phyloP scores from a whole-genome alignment of 345 rosid genomes.

The Schrenkiella parvula region DNA sequence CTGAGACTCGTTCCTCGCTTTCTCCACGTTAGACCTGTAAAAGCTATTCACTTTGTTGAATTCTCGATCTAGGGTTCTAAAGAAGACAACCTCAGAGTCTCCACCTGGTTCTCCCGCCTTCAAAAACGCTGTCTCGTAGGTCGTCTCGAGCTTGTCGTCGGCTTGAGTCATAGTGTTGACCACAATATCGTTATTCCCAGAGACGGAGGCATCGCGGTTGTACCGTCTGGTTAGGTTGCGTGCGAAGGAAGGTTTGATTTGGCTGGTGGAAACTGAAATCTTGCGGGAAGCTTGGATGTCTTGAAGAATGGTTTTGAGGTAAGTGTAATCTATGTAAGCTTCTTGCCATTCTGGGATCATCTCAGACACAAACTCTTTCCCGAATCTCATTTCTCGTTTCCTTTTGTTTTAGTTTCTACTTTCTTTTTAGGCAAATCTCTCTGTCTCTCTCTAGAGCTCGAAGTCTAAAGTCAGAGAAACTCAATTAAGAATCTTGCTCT shows the following conservation, averaged over 20 bases:
- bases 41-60: constrained; percentile 36
- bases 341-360: constrained; percentile 80
- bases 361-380: constrained; percentile 60
- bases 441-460: not conserved
- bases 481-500: constrained; percentile 4
- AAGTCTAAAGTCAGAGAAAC: not conserved
- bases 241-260: constrained; percentile 25
- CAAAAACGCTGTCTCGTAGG: constrained; percentile 28
- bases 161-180: constrained; percentile 21
- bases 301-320: constrained; percentile 52
- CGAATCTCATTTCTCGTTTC: constrained; percentile 58
- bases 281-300: constrained; percentile 35
- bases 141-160: not conserved
- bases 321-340: constrained; percentile 69
- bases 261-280: constrained; percentile 14
- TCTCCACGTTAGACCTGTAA: constrained; percentile 23
- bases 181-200: constrained; percentile 23
- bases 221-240: constrained; percentile 34
- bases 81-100: constrained; percentile 37
- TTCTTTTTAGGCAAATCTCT: not conserved
- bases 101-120: constrained; percentile 35
- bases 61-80: constrained; percentile 39
- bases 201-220: not conserved
- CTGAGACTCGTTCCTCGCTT: constrained; percentile 6
- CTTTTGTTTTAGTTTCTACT: not conserved